These are phyloP conservation scores for Daldinia vernicosa DNA, from an alignment of 495 filamentous ascomycete species.

Conservation along the genomic window DNA sequence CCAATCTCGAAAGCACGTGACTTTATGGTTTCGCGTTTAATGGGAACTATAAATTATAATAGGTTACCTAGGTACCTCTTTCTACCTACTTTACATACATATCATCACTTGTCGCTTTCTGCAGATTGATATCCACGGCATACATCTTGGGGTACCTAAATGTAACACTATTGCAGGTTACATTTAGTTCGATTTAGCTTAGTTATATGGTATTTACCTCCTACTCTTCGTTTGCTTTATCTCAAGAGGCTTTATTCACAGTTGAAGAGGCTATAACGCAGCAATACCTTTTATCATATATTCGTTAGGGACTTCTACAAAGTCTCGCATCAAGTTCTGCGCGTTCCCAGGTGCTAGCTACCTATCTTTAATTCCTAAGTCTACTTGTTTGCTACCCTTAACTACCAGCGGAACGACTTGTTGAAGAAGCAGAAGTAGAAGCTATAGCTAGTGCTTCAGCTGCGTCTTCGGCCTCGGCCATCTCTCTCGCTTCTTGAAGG, in stretches of 20 bases:
- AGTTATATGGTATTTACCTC: too few relatives aligned
- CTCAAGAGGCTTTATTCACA: not conserved
- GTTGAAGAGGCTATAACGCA: not conserved
- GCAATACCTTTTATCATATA: not conserved
- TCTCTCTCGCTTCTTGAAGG: slow-evolving; percentile 45
- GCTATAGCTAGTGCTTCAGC: slow-evolving; percentile 26
- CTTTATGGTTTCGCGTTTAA: slow-evolving; percentile 17
- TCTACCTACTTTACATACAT: not conserved
- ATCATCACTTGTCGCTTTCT: not conserved
- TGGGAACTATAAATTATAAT: not conserved
- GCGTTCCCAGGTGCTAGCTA: slow-evolving; percentile 2
- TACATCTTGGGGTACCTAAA: not conserved
- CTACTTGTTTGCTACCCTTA: slow-evolving; percentile 9
- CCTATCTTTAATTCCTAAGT: not conserved
- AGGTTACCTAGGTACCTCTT: not conserved
- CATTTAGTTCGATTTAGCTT: not conserved
- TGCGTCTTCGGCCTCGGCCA: slow-evolving; percentile 43
- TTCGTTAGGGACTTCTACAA: slow-evolving; percentile 1
- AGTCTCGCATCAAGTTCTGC: not conserved
- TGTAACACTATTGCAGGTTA: not conserved
- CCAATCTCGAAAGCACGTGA: slow-evolving; percentile 47
- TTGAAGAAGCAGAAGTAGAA: slow-evolving; percentile 31
- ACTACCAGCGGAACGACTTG: slow-evolving; percentile 16
- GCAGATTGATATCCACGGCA: not conserved
- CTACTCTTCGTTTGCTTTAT: not conserved